These are phyloP conservation scores for Cymodocea nodosa DNA, from an alignment of 116 monocot genomes.

Conservation along the genomic window DNA sequence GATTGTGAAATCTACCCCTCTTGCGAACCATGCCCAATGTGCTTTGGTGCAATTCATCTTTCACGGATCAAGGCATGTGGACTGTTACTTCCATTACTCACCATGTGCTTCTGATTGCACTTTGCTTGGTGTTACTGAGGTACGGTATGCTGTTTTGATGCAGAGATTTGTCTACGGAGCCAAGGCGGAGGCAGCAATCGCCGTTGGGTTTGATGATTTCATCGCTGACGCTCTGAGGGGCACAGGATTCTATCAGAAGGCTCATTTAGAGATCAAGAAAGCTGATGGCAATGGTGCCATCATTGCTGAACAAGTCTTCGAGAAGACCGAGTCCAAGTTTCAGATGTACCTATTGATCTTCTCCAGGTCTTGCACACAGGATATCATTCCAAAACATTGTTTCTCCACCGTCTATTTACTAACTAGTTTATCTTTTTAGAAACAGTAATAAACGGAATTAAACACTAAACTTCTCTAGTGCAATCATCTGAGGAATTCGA, in stretches of 20 bases:
- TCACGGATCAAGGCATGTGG: slow-evolving; percentile 93
- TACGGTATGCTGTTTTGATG: neutral
- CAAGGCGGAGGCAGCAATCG: slow-evolving; percentile 89
- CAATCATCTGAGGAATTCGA: no score
- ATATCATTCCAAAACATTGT: no score
- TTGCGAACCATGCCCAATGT: slow-evolving; percentile 97
- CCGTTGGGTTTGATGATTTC: slow-evolving; percentile 91
- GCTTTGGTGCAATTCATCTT: slow-evolving; percentile 96
- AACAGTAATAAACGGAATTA: neutral
- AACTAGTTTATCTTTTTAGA: neutral
- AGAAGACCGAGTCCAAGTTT: no score
- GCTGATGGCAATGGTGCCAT: slow-evolving; percentile 87
- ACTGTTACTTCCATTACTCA: no score
- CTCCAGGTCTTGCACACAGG: no score
- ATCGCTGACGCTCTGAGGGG: slow-evolving; percentile 90
- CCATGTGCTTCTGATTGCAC: neutral
- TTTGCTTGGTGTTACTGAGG: neutral
- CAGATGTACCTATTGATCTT: slow-evolving; percentile 53
- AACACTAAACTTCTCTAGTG: no score
- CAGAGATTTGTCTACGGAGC: slow-evolving; percentile 97
- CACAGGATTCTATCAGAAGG: slow-evolving; percentile 79
- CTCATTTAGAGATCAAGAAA: slow-evolving; percentile 63
- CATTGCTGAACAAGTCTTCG: no score
- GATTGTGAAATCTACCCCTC: slow-evolving; percentile 97
- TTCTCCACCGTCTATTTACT: no score